Percentiles rank a stretch among this genome's conserved stretches.
These are phyloP conservation scores for Diaporthe sp. DNA, from an alignment of 2,329 filamentous ascomycete species.

Conservation along the genomic window DNA sequence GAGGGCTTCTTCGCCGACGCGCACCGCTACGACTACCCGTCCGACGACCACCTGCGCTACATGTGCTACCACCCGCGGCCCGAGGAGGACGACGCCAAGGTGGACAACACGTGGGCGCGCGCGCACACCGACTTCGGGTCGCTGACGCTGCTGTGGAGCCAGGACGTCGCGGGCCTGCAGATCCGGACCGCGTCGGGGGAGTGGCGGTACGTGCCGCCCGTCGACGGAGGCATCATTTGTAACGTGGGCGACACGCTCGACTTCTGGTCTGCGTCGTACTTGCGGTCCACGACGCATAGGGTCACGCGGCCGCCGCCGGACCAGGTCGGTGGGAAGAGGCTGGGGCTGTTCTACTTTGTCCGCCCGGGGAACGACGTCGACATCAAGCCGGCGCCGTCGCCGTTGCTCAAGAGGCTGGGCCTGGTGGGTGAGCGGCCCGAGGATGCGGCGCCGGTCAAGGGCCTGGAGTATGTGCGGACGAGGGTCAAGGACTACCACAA, in stretches of 20 bases:
- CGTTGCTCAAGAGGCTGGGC: conserved; percentile 47
- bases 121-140: conserved; percentile 66
- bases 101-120: conserved; percentile 46
- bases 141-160: conserved; percentile 66
- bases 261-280: conserved; percentile 49
- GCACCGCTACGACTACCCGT: conserved; percentile 64
- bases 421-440: conserved; percentile 43
- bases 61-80: conserved; percentile 65
- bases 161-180: conserved; percentile 66
- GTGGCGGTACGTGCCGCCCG: conserved; percentile 60
- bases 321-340: conserved; percentile 49
- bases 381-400: conserved; percentile 49
- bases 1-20: conserved; percentile 65
- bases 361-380: conserved; percentile 51
- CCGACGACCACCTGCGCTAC: conserved; percentile 68
- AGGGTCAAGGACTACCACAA: conserved; percentile 57
- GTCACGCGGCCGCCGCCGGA: conserved; percentile 53
- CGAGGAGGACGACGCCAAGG: conserved; percentile 53
- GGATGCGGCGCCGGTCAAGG: conserved; percentile 49
- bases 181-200: conserved; percentile 54
- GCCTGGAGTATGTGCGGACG: conserved; percentile 56
- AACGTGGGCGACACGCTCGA: conserved; percentile 54
- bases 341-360: conserved; percentile 54
- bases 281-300: conserved; percentile 53
- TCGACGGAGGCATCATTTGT: conserved; percentile 60